Conservation (phyloP, 2,329 filamentous ascomycete genomes). For the Cercospora zeae-maydis region DNA sequence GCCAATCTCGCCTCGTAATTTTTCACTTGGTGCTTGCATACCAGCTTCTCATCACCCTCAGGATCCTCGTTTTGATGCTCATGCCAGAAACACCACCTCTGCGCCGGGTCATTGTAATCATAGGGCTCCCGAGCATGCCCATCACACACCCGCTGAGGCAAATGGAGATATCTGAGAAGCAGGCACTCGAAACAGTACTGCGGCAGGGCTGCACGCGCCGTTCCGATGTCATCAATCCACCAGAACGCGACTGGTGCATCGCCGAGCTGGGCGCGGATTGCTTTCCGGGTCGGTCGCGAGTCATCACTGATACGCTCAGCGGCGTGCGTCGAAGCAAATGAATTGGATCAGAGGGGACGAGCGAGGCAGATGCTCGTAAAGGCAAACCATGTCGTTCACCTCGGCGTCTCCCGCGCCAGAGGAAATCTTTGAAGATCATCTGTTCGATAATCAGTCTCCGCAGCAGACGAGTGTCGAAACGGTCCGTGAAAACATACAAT, state of each 20-base stretch:
- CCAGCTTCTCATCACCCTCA: too few relatives aligned
- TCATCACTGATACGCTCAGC: too few relatives aligned
- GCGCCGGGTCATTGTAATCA: background rate
- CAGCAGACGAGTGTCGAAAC: conserved; percentile 7
- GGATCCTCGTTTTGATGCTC: background rate
- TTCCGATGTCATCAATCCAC: too few relatives aligned
- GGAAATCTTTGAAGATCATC: conserved; percentile 11
- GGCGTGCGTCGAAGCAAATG: background rate
- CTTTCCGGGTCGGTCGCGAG: background rate
- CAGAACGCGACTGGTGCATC: background rate
- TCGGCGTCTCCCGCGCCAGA: background rate
- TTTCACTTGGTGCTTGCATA: too few relatives aligned
- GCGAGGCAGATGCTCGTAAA: background rate
- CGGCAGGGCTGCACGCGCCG: too few relatives aligned
- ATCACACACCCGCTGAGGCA: background rate
- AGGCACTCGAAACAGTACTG: too few relatives aligned
- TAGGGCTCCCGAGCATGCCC: background rate
- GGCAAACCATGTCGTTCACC: background rate
- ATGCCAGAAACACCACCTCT: background rate
- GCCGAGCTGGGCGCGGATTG: background rate
- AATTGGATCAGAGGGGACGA: background rate
- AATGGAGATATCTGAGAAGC: background rate
- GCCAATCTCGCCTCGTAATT: too few relatives aligned
- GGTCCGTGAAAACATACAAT: conserved; percentile 17
- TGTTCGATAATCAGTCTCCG: conserved; percentile 9